These are phyloP conservation scores for Saposhnikovia divaricata DNA, from an alignment of 129 eudicot species.

Conservation along the genomic window DNA sequence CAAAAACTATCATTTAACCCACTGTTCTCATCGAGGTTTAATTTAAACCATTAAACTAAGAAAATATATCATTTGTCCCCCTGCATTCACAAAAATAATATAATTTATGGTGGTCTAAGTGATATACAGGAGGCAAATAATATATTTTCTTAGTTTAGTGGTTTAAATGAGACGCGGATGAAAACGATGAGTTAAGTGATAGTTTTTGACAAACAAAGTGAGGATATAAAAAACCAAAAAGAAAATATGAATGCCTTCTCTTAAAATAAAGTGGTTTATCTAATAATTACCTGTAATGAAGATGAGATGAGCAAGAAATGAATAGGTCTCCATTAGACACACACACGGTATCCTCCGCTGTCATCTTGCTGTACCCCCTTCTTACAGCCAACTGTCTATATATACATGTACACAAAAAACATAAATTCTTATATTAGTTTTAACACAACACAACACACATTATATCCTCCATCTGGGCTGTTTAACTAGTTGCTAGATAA, in stretches of 20 bases:
- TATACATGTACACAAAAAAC: background rate
- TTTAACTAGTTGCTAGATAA: background rate
- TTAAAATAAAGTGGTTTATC: background rate
- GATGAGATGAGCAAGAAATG: background rate
- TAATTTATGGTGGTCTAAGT: too few species aligned
- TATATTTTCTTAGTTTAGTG: too few species aligned
- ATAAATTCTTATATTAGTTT: background rate
- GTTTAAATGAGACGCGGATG: too few species aligned
- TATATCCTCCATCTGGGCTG: constrained; percentile 1
- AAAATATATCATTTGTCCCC: too few species aligned
- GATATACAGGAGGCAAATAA: too few species aligned
- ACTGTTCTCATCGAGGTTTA: too few species aligned
- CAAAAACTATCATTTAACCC: too few species aligned
- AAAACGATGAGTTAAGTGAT: too few species aligned
- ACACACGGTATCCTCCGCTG: background rate
- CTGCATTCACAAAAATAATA: too few species aligned
- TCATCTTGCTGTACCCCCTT: background rate
- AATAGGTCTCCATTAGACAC: background rate
- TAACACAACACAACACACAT: background rate
- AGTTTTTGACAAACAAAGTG: too few species aligned
- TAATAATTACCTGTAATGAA: background rate
- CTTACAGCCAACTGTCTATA: background rate
- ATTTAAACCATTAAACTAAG: too few species aligned
- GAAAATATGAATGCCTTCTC: background rate
- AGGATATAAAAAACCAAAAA: too few species aligned